Conservation (phyloP, 176 grass and related monocot species). For the Carex pumila region DNA sequence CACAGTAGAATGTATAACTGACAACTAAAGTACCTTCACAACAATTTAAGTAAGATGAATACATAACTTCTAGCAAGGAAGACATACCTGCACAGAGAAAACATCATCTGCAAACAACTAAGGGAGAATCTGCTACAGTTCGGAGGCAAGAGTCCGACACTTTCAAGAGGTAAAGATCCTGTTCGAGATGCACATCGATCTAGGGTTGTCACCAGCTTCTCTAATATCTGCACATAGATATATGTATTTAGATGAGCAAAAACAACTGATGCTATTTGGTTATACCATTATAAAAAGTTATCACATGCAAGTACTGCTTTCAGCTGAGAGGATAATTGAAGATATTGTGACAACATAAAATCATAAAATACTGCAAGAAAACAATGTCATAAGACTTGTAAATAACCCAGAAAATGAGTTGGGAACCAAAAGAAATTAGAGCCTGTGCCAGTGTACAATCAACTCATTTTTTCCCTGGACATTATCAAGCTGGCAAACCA, state of each 20-base stretch:
- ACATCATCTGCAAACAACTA: constrained; percentile 89
- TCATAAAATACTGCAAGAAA: not conserved
- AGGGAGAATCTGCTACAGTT: constrained; percentile 94
- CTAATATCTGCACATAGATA: constrained; percentile 62
- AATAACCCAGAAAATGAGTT: not conserved
- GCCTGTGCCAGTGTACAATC: not conserved
- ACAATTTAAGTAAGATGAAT: not conserved
- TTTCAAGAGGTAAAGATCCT: constrained; percentile 85
- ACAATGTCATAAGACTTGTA: not conserved
- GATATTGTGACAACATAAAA: not conserved
- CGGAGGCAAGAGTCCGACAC: constrained; percentile 77
- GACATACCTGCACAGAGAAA: constrained; percentile 87
- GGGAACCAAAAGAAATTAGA: not conserved
- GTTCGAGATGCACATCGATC: constrained; percentile 96
- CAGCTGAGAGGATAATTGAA: not conserved
- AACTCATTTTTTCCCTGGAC: not conserved
- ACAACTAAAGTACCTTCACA: not conserved
- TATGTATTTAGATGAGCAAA: not conserved
- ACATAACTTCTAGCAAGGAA: not conserved
- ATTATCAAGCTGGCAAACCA: not conserved
- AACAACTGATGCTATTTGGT: not conserved
- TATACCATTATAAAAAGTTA: not conserved
- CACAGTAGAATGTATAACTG: not conserved
- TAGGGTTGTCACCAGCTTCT: constrained; percentile 84
- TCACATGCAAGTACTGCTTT: not conserved